These are phyloP conservation scores for Porphyrellus cyaneotinctus DNA, from an alignment of 768 basidiomycete genomes.

Conservation along the genomic window DNA sequence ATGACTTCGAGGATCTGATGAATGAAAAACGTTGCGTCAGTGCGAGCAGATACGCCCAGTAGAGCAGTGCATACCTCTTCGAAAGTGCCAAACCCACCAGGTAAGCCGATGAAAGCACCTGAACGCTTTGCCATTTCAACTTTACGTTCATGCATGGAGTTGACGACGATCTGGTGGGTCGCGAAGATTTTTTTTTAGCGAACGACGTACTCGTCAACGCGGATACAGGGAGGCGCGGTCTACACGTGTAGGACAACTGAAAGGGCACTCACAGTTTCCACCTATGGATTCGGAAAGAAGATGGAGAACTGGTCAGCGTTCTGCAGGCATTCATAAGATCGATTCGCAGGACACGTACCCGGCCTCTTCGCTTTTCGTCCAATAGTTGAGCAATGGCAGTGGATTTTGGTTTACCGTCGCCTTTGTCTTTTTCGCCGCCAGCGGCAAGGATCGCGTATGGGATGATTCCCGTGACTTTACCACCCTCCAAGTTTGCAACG, in stretches of 20 bases:
- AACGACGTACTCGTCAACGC: not conserved
- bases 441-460: conserved; percentile 70
- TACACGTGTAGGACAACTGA: conserved; percentile 2
- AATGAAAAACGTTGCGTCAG: conserved; percentile 4
- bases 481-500: conserved; percentile 55
- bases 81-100: conserved; percentile 93
- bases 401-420: conserved; percentile 22
- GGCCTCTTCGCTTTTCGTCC: conserved; percentile 31
- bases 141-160: conserved; percentile 88
- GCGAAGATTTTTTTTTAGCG: conserved; percentile 9
- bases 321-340: not conserved
- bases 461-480: conserved; percentile 71
- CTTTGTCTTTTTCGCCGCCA: conserved; percentile 60
- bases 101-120: conserved; percentile 80
- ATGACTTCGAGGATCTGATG: conserved; percentile 79
- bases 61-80: conserved; percentile 63
- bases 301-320: conserved; percentile 11
- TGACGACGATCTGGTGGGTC: conserved; percentile 56
- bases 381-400: conserved; percentile 20
- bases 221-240: not conserved
- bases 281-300: conserved; percentile 9
- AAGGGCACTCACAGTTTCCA: conserved; percentile 30
- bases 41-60: not conserved
- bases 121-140: conserved; percentile 83
- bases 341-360: conserved; percentile 26